Evolutionary conservation across 1,284 basidiomycete species (phyloP).

Genomic region (Pseudozyma pruni): DNA sequence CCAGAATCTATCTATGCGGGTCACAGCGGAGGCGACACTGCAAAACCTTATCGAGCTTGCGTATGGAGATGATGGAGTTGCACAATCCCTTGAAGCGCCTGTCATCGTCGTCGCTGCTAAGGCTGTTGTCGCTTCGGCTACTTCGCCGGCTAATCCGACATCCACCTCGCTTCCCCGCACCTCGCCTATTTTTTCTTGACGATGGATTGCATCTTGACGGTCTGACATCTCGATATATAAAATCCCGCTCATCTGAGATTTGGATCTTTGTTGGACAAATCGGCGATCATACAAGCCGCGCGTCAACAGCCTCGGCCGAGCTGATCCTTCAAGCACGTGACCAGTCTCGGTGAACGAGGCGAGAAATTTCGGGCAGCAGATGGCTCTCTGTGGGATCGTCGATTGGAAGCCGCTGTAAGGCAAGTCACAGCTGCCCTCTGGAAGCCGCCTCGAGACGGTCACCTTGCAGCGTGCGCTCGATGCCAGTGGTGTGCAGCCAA

Average conservation of each 20-base stretch:
- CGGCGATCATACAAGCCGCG: too few species aligned
- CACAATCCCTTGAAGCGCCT: background rate
- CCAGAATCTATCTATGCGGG: too few species aligned
- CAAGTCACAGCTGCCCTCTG: too few species aligned
- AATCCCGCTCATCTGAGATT: too few species aligned
- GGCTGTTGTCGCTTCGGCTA: conserved; percentile 9
- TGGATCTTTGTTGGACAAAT: too few species aligned
- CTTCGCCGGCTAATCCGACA: conserved; percentile 28
- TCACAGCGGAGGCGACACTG: background rate
- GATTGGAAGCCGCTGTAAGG: background rate
- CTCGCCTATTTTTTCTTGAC: background rate
- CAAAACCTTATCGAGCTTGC: too few species aligned
- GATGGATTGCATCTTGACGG: background rate
- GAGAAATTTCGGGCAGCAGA: background rate
- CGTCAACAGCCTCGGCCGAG: conserved; percentile 5
- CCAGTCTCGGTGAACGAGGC: background rate
- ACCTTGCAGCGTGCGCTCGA: too few species aligned
- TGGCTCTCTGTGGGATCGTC: background rate
- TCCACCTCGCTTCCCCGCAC: conserved; percentile 10
- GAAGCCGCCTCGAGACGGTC: too few species aligned
- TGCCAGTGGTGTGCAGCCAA: too few species aligned
- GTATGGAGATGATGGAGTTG: background rate
- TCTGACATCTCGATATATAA: conserved; percentile 10
- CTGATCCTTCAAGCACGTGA: background rate
- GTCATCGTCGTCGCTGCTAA: background rate